Percentiles rank a stretch among this genome's conserved stretches.
phyloP scores from a whole-genome alignment of 129 eudicot species.

The Flaveria sonorensis region DNA sequence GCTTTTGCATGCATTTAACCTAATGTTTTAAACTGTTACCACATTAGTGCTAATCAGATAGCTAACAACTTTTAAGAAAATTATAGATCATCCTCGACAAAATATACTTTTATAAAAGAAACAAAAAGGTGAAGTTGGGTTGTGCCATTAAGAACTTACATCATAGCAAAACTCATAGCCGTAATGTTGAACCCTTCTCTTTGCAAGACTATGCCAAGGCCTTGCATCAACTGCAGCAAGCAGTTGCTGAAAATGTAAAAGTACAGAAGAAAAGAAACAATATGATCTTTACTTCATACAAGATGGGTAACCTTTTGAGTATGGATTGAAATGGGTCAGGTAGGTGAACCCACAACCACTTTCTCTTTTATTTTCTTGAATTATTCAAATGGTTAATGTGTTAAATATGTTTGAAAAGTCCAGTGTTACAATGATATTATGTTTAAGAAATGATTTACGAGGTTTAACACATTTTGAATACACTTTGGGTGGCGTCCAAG shows the following conservation, averaged over 20 bases:
- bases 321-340: background rate
- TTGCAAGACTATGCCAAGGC: slow-evolving; percentile 90
- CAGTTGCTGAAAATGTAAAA: slow-evolving; percentile 56
- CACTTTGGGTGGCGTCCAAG: background rate
- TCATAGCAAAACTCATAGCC: slow-evolving; percentile 89
- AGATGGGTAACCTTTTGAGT: slow-evolving; percentile 15
- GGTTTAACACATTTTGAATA: slow-evolving; percentile 2
- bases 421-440: background rate
- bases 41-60: background rate
- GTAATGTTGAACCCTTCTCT: slow-evolving; percentile 97
- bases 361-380: background rate
- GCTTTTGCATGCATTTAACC: slow-evolving; percentile 11
- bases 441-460: background rate
- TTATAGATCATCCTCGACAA: slow-evolving; percentile 2
- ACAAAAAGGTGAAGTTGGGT: background rate
- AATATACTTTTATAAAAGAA: background rate
- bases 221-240: slow-evolving; percentile 87
- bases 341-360: background rate
- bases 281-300: background rate
- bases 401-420: background rate
- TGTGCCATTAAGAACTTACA: slow-evolving; percentile 45
- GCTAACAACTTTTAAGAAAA: background rate
- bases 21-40: background rate
- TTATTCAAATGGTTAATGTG: background rate
- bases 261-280: slow-evolving; percentile 4